phyloP scores from a whole-genome alignment of 1,284 basidiomycete species.

The Entoloma clypeatum region DNA sequence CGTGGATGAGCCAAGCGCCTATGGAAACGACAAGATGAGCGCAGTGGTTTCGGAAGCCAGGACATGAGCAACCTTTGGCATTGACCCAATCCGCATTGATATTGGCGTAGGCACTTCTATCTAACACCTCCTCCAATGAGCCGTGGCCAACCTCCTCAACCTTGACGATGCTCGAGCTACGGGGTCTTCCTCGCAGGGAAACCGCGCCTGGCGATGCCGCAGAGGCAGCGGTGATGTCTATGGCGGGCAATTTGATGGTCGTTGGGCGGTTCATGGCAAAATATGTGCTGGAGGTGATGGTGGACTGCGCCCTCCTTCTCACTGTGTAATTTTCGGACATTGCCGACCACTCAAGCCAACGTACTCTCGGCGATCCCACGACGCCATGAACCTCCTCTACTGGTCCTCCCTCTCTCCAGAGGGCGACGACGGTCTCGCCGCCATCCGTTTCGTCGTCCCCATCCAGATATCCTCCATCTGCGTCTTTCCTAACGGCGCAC shows the following conservation, averaged over 20 bases:
- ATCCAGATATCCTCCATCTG: slow-evolving; percentile 60
- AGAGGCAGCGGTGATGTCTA: slow-evolving; percentile 37
- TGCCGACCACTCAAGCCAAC: slow-evolving; percentile 19
- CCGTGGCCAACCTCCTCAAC: slow-evolving; percentile 84
- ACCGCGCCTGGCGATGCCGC: slow-evolving; percentile 23
- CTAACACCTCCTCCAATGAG: slow-evolving; percentile 74
- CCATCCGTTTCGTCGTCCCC: slow-evolving; percentile 59
- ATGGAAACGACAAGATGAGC: slow-evolving; percentile 10
- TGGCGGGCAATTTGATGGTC: slow-evolving; percentile 46
- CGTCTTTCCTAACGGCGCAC: slow-evolving; percentile 57
- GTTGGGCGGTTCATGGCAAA: slow-evolving; percentile 41
- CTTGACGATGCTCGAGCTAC: slow-evolving; percentile 81
- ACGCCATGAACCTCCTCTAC: slow-evolving; percentile 51
- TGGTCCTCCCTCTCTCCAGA: slow-evolving; percentile 65
- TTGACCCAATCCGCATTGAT: slow-evolving; percentile 99
- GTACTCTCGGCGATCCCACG: not conserved
- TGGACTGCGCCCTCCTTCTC: slow-evolving; percentile 19
- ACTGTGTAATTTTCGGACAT: slow-evolving; percentile 21
- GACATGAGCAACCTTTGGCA: slow-evolving; percentile 79
- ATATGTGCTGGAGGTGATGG: slow-evolving; percentile 12
- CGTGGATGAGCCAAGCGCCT: slow-evolving; percentile 98
- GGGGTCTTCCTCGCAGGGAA: slow-evolving; percentile 50
- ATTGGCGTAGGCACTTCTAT: slow-evolving; percentile 82
- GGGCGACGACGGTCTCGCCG: slow-evolving; percentile 54
- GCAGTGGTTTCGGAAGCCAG: slow-evolving; percentile 2